Evolutionary conservation across 2,329 filamentous ascomycete species (phyloP).

Genomic region (Tolypocladium guangdongense): DNA sequence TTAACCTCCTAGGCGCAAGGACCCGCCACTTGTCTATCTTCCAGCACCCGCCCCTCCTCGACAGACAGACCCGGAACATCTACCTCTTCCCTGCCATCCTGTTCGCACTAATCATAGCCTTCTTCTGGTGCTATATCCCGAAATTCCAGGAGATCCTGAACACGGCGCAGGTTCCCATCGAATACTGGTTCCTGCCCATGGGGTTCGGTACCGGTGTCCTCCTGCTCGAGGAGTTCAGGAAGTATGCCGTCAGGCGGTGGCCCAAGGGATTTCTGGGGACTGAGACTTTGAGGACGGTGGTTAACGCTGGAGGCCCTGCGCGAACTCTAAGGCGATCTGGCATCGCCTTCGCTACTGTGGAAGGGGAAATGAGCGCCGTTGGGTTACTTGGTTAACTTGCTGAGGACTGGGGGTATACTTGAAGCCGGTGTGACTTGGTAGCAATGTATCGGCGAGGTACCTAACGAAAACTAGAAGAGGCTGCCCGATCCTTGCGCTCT

Average conservation of each 20-base stretch:
- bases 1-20: constrained; percentile 60
- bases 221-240: constrained; percentile 55
- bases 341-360: no score
- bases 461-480: no score
- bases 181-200: constrained; percentile 68
- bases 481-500: no score
- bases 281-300: no score
- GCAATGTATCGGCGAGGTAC: no score
- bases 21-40: constrained; percentile 57
- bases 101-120: constrained; percentile 57
- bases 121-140: constrained; percentile 61
- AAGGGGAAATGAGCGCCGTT: no score
- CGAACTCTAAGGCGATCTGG: no score
- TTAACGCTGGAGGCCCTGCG: no score
- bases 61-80: constrained; percentile 53
- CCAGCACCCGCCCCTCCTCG: constrained; percentile 59
- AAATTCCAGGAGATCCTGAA: constrained; percentile 48
- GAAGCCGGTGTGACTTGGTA: no score
- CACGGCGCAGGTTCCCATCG: constrained; percentile 54
- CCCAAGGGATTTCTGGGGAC: constrained; percentile 45
- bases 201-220: constrained; percentile 52
- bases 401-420: no score
- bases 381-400: no score
- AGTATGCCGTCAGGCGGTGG: constrained; percentile 49
- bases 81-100: constrained; percentile 60